Conservation (phyloP, 208 protist species). For the Naegleria fowleri region DNA sequence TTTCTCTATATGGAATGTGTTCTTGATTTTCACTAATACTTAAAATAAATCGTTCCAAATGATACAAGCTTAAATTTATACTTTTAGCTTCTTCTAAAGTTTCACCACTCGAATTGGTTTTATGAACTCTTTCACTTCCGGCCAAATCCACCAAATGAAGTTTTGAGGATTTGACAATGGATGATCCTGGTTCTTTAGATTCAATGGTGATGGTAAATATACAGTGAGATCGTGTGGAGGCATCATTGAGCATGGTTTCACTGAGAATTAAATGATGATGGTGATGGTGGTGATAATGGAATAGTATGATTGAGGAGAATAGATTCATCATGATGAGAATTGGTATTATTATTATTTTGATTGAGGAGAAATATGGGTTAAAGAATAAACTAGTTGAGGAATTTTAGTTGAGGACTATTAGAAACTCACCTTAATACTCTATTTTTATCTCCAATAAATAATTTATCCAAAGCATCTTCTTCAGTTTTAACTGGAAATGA, state of each 20-base stretch:
- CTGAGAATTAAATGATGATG: neutral
- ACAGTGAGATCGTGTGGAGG: constrained; percentile 28
- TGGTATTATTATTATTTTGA: too few relatives aligned
- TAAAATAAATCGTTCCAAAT: constrained; percentile 44
- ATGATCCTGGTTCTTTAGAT: neutral
- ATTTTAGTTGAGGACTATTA: too few relatives aligned
- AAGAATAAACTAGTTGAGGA: too few relatives aligned
- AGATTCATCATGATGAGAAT: too few relatives aligned
- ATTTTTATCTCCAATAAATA: constrained; percentile 64
- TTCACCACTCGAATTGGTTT: constrained; percentile 41
- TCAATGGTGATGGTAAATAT: neutral
- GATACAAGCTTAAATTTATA: constrained; percentile 48
- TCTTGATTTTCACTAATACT: constrained; percentile 41
- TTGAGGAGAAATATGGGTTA: too few relatives aligned
- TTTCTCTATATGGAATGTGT: constrained; percentile 80
- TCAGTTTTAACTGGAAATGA: neutral
- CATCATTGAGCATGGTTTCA: neutral
- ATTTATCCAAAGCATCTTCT: constrained; percentile 57
- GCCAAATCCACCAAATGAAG: constrained; percentile 46
- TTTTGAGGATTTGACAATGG: constrained; percentile 6
- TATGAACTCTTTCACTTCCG: constrained; percentile 45
- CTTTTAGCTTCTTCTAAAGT: constrained; percentile 39
- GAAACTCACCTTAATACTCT: neutral
- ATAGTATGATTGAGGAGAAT: too few relatives aligned
- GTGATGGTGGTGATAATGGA: neutral